Evolutionary conservation across 441 rosid species (phyloP).

Genomic region (Bruguiera hainesii): DNA sequence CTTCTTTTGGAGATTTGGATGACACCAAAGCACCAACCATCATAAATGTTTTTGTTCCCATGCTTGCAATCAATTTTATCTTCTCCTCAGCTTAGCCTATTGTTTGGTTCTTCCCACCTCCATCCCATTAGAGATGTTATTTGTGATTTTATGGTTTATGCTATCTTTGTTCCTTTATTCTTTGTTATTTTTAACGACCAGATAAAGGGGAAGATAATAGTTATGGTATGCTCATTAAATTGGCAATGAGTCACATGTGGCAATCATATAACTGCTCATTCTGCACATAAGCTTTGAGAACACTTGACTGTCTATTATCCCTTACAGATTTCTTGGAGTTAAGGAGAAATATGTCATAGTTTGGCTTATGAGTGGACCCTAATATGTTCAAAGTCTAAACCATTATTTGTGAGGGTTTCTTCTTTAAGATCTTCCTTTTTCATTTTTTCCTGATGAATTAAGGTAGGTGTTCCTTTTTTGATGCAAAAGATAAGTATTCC

Average conservation of each 20-base stretch:
- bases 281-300: background rate
- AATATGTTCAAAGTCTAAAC: too few species aligned
- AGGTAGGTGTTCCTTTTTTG: background rate
- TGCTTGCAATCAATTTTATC: slow-evolving; percentile 73
- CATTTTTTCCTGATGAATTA: slow-evolving; percentile 16
- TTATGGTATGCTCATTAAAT: background rate
- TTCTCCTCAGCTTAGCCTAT: slow-evolving; percentile 62
- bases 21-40: slow-evolving; percentile 71
- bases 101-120: slow-evolving; percentile 10
- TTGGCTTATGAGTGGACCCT: background rate
- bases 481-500: slow-evolving; percentile 7
- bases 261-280: background rate
- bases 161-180: background rate
- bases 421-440: slow-evolving; percentile 6
- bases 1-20: slow-evolving; percentile 83
- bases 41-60: slow-evolving; percentile 79
- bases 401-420: background rate
- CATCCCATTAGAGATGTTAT: background rate
- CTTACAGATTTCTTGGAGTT: background rate
- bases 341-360: slow-evolving; percentile 4
- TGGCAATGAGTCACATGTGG: background rate
- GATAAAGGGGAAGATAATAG: background rate
- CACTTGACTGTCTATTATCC: background rate
- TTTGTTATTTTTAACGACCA: background rate
- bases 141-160: background rate